Conservation (phyloP, 352 stramenopile species). For the Blastocystis sp. region DNA sequence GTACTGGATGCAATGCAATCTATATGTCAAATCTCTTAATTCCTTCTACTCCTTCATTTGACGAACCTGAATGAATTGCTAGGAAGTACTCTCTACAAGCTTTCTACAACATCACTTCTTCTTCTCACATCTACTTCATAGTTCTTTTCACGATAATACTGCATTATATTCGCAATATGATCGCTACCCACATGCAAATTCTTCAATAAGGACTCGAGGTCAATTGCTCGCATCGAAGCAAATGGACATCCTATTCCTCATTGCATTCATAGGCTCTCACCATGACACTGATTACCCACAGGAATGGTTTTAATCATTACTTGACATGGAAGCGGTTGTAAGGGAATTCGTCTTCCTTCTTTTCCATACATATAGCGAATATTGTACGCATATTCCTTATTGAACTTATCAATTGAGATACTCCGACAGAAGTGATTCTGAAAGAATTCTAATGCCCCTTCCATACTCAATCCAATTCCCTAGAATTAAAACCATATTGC, state of each 20-base stretch:
- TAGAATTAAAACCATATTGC: conserved; percentile 69
- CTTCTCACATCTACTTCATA: background rate
- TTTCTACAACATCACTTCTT: conserved; percentile 1
- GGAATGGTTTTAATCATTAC: background rate
- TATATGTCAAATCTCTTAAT: background rate
- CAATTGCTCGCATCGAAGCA: background rate
- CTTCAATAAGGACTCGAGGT: conserved; percentile 14
- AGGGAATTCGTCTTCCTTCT: conserved; percentile 29
- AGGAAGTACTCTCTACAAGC: conserved; percentile 53
- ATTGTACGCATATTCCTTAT: conserved; percentile 81
- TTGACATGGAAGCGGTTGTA: background rate
- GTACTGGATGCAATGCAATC: conserved; percentile 38
- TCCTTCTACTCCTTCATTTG: background rate
- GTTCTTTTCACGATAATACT: background rate
- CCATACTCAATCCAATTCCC: conserved; percentile 77
- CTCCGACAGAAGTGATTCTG: conserved; percentile 76
- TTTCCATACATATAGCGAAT: conserved; percentile 81
- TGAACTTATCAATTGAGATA: conserved; percentile 76
- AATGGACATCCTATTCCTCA: conserved; percentile 36
- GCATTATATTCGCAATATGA: background rate
- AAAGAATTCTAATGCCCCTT: conserved; percentile 79
- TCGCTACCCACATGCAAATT: conserved; percentile 1
- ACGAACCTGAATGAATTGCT: background rate
- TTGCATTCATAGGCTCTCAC: background rate
- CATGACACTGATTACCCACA: conserved; percentile 42